Percentiles rank a stretch among this genome's conserved stretches.
These are phyloP conservation scores for Spergularia azorica DNA, from an alignment of 179 eudicot genomes.

Conservation along the genomic window DNA sequence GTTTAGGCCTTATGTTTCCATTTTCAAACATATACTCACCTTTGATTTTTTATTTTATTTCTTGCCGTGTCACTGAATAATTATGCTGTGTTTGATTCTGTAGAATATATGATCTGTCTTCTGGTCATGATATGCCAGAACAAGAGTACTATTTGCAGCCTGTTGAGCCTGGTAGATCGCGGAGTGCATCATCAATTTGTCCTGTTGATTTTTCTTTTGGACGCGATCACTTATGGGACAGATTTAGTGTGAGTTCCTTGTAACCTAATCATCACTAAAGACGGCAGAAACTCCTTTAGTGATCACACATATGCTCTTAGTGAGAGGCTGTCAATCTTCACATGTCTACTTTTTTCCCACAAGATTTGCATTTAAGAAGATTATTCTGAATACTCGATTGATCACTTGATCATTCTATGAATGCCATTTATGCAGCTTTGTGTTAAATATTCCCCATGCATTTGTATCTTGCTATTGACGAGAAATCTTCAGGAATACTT, in stretches of 20 bases:
- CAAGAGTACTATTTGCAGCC: constrained; percentile 97
- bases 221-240: constrained; percentile 94
- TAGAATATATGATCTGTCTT: constrained; percentile 83
- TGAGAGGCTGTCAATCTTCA: background rate
- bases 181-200: constrained; percentile 75
- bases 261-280: constrained; percentile 7
- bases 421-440: background rate
- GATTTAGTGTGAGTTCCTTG: constrained; percentile 76
- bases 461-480: constrained; percentile 4
- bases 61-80: constrained; percentile 24
- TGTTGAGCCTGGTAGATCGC: constrained; percentile 59
- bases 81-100: constrained; percentile 22
- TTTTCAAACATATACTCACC: background rate
- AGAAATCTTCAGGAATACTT: background rate
- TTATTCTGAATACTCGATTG: background rate
- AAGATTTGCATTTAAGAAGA: background rate
- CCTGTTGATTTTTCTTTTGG: constrained; percentile 96
- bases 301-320: background rate
- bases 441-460: background rate
- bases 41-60: background rate
- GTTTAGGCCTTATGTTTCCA: background rate
- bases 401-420: background rate
- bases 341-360: background rate
- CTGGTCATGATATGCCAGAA: constrained; percentile 66
- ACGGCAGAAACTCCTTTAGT: background rate